These are phyloP conservation scores for Rosa rugosa DNA, from an alignment of 306 rosid genomes.

Conservation along the genomic window DNA sequence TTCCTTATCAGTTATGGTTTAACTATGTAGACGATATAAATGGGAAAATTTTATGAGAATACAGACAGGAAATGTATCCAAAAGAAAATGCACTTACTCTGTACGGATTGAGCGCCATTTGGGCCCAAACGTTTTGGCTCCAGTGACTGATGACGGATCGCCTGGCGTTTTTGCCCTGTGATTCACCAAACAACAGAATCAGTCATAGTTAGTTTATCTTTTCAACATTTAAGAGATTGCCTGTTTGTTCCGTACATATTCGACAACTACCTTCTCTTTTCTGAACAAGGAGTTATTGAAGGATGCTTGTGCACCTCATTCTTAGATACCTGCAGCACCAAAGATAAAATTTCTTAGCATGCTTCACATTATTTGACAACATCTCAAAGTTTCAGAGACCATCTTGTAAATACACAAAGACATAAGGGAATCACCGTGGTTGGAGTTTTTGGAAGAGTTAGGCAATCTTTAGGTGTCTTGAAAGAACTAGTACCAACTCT, in stretches of 20 bases:
- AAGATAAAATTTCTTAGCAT: conserved; percentile 19
- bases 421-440: conserved; percentile 46
- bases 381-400: conserved; percentile 7
- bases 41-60: not conserved
- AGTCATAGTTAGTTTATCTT: not conserved
- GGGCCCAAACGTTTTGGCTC: conserved; percentile 39
- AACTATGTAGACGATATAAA: not conserved
- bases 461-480: conserved; percentile 60
- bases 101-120: conserved; percentile 66
- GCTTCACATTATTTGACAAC: not conserved
- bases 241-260: not conserved
- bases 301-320: conserved; percentile 44
- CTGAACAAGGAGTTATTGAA: conserved; percentile 76
- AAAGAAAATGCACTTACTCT: conserved; percentile 47
- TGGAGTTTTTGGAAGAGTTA: conserved; percentile 77
- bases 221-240: not conserved
- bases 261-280: conserved; percentile 56
- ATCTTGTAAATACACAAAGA: not conserved
- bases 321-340: conserved; percentile 50
- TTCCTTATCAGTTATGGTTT: not conserved
- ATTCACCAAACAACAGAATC: conserved; percentile 3
- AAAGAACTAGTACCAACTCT: conserved; percentile 57
- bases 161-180: conserved; percentile 55
- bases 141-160: conserved; percentile 37
- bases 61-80: not conserved